Percentiles rank a stretch among this genome's conserved stretches.
Conservation (phyloP, 1,284 basidiomycete genomes). For the Cystobasidium pallidum region DNA sequence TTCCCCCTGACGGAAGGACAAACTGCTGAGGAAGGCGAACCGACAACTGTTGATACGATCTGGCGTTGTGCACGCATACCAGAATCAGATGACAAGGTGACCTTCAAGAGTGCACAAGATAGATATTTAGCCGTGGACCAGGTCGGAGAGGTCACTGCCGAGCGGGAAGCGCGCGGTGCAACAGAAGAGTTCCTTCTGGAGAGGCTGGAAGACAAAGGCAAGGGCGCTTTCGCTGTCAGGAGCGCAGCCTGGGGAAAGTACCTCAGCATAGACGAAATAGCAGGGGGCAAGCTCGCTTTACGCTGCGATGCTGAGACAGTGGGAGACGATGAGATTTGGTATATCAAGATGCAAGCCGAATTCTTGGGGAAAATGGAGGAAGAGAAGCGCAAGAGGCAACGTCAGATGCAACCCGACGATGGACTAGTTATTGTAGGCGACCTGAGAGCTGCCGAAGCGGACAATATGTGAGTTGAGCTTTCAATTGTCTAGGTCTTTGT, state of each 20-base stretch:
- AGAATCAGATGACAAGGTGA: slow-evolving; percentile 71
- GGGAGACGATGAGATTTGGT: slow-evolving; percentile 78
- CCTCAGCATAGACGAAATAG: slow-evolving; percentile 76
- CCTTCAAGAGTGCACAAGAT: slow-evolving; percentile 78
- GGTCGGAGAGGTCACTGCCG: slow-evolving; percentile 76
- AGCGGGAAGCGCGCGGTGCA: slow-evolving; percentile 75
- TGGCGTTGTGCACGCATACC: slow-evolving; percentile 83
- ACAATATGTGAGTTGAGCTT: slow-evolving; percentile 56
- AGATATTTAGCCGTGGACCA: slow-evolving; percentile 83
- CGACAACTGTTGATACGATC: slow-evolving; percentile 78
- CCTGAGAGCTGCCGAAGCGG: slow-evolving; percentile 53
- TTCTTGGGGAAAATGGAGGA: slow-evolving; percentile 84
- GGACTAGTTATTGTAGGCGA: slow-evolving; percentile 61
- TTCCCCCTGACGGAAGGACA: slow-evolving; percentile 68
- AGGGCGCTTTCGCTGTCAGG: slow-evolving; percentile 68
- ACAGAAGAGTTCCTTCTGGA: slow-evolving; percentile 80
- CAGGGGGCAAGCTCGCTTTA: slow-evolving; percentile 72
- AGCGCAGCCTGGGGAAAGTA: slow-evolving; percentile 82
- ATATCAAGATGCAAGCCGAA: slow-evolving; percentile 86
- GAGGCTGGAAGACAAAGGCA: slow-evolving; percentile 61
- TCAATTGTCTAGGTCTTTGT: neutral
- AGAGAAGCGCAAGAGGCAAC: slow-evolving; percentile 73
- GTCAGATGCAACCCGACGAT: slow-evolving; percentile 61
- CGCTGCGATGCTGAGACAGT: slow-evolving; percentile 80
- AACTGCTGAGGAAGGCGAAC: slow-evolving; percentile 68